Conservation (phyloP, 2,329 filamentous ascomycete species). For the Microdochium bolleyi region DNA sequence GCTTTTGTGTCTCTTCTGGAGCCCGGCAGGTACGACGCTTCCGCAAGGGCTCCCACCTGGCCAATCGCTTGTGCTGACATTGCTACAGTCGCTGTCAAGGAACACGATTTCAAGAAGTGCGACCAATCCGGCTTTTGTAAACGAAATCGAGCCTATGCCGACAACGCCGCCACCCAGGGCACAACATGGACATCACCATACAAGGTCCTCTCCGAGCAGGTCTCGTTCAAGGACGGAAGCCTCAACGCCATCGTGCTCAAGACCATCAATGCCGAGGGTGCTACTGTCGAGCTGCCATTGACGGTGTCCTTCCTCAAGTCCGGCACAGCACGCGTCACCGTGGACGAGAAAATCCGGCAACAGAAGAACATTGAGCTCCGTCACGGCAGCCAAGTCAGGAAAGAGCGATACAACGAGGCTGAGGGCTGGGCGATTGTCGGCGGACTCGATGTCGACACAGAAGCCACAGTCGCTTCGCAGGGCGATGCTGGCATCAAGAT, state of each 20-base stretch:
- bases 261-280: conserved; percentile 54
- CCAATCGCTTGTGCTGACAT: conserved; percentile 3
- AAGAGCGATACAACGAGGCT: conserved; percentile 91
- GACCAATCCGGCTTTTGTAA: conserved; percentile 95
- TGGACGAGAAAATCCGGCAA: conserved; percentile 86
- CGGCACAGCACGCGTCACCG: conserved; percentile 74
- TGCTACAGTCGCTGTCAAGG: conserved; percentile 70
- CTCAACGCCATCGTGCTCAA: conserved; percentile 79
- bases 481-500: conserved; percentile 64
- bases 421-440: conserved; percentile 82
- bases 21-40: conserved; percentile 50
- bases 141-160: conserved; percentile 84
- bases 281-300: conserved; percentile 72
- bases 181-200: conserved; percentile 76
- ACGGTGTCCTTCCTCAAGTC: conserved; percentile 85
- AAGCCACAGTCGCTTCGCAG: conserved; percentile 59
- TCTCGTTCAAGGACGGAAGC: conserved; percentile 71
- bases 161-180: conserved; percentile 58
- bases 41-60: not conserved
- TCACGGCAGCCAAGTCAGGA: conserved; percentile 74
- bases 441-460: conserved; percentile 63
- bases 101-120: conserved; percentile 96
- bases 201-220: conserved; percentile 60
- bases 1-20: conserved; percentile 51
- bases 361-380: conserved; percentile 85